Evolutionary conservation across 2,329 filamentous ascomycete species (phyloP).

Genomic region (Phialocephala sp.): DNA sequence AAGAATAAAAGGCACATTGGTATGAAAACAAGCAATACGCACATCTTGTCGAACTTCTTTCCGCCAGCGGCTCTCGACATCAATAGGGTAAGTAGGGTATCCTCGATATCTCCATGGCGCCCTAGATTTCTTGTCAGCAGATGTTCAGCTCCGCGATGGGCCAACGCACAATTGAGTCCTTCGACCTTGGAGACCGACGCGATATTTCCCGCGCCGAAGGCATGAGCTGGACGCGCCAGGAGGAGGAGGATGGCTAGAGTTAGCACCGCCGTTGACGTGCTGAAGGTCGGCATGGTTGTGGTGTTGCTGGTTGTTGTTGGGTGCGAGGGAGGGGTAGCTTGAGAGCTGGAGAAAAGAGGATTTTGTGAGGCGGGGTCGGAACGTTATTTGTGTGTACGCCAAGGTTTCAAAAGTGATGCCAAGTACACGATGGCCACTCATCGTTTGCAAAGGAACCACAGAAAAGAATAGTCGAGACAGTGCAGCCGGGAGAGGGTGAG

Average conservation of each 20-base stretch:
- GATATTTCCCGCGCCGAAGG: constrained; percentile 90
- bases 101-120: constrained; percentile 92
- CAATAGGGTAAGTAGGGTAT: constrained; percentile 76
- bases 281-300: constrained; percentile 39
- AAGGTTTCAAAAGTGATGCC: constrained; percentile 10
- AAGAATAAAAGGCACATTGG: too few relatives aligned
- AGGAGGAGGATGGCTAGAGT: constrained; percentile 64
- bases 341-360: background rate
- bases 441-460: constrained; percentile 1
- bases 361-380: background rate
- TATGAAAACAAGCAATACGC: too few relatives aligned
- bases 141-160: constrained; percentile 3
- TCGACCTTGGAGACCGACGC: constrained; percentile 80
- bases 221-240: constrained; percentile 71
- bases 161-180: constrained; percentile 75
- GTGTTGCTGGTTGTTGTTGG: constrained; percentile 16
- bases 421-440: constrained; percentile 1
- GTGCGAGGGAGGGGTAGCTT: constrained; percentile 19
- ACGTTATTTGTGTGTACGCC: constrained; percentile 11
- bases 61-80: constrained; percentile 66
- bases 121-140: constrained; percentile 49
- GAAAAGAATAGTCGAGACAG: background rate
- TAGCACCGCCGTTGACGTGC: constrained; percentile 37
- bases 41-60: constrained; percentile 86
- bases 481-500: background rate